Percentiles rank a stretch among this genome's conserved stretches.
phyloP scores from a whole-genome alignment of 805 yeast species.

The Saccharomycopsis schoenii region DNA sequence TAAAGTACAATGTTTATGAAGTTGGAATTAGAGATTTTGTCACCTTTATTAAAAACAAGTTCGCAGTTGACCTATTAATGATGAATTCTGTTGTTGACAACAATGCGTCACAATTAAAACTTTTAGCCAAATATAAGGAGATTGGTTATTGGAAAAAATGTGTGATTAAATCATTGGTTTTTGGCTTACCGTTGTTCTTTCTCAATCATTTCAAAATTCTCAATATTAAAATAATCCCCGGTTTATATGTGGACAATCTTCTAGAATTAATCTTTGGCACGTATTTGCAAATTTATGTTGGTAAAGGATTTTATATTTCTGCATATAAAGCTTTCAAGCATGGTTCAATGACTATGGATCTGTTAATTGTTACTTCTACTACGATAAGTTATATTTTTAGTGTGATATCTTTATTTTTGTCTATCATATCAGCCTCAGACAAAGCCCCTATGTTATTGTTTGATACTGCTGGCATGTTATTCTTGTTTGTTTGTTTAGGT shows the following conservation, averaged over 20 bases:
- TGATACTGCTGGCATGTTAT: conserved; percentile 80
- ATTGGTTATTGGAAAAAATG: conserved; percentile 58
- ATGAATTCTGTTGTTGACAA: conserved; percentile 37
- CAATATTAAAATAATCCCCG: conserved; percentile 37
- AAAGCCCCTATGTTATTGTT: conserved; percentile 54
- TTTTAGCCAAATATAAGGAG: conserved; percentile 62
- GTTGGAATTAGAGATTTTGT: conserved; percentile 61
- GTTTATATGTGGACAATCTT: conserved; percentile 55
- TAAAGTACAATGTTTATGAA: conserved; percentile 39
- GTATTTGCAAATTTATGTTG: conserved; percentile 58
- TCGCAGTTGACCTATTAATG: conserved; percentile 10
- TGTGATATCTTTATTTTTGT: conserved; percentile 44
- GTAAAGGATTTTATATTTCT: conserved; percentile 54
- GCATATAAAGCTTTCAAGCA: conserved; percentile 58
- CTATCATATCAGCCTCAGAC: conserved; percentile 33
- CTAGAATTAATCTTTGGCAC: conserved; percentile 48
- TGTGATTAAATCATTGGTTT: conserved; percentile 39
- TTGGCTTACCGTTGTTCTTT: conserved; percentile 53
- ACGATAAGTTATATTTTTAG: conserved; percentile 71
- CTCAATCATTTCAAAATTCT: conserved; percentile 34
- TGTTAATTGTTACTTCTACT: conserved; percentile 76
- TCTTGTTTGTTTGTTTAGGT: conserved; percentile 78
- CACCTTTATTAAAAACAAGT: conserved; percentile 33
- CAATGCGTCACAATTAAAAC: conserved; percentile 50
- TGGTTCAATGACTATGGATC: conserved; percentile 83